Base-by-base conservation (phyloP, 306 rosid species). In the Senna tora region DNA sequence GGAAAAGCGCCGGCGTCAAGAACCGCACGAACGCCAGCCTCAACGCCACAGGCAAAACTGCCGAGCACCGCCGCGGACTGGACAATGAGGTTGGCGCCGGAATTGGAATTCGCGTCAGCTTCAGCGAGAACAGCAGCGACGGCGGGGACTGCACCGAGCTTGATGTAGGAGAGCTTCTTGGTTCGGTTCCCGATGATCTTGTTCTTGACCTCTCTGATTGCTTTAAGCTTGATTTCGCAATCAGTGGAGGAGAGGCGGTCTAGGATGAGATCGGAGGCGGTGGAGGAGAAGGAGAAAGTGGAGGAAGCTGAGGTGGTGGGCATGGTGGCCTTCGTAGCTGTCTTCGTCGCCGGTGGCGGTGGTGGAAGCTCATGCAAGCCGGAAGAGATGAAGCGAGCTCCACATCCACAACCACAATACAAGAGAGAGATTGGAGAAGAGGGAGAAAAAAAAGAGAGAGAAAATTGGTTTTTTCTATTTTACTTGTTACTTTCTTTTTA, bases 121-220 rank as follows among this genome's bases (percentile, higher is more conserved):
- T 74, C 41, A 55, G 85, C 75, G 61, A 91, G 86, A 62, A 92
- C 75, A 7, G 81, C 74, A 25, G 97, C 87, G 42, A 88, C 89
- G 21, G 87, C 74, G 4, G 97, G 95, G 38, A 91, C 97, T 7
- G 83, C 80, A 13, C 95, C 99, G 39, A 91, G 92, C 84, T 91
- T 88, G 86, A 94, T 73, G 85, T 83, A 94, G 49, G 84, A 85
- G 42, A 91, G 87, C 84, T 91, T 94, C 85, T 87, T 91, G 16
- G 99, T 94, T n/a, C 95, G 97, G 81, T 94, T 94, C 1, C 96
- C 97, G 79, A 94, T 94, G 81, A 94, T 91, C 82, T 80, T 90
- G 65, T 94, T 94, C 81, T 94, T 94, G 50, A 94, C 85, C 75
- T 94, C 96, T 43, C 97, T 67, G 75, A 91, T 89, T 20, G 98